These are phyloP conservation scores for Favolaschia claudopus DNA, from an alignment of 768 basidiomycete species.

Conservation along the genomic window DNA sequence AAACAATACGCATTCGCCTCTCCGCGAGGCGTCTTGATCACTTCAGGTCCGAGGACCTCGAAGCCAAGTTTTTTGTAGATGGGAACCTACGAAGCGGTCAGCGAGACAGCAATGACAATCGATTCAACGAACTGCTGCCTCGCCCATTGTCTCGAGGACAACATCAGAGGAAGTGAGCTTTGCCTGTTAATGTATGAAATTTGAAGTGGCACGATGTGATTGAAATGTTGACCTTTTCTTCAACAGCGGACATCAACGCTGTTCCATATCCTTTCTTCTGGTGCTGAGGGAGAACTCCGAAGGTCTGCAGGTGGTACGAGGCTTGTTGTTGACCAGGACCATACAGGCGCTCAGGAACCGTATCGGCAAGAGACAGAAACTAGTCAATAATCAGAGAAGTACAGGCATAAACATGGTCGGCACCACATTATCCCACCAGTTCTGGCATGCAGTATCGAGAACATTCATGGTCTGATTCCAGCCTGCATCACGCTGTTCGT, in stretches of 20 bases:
- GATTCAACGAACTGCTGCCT: background rate
- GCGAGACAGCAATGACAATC: background rate
- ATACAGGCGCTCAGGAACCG: conserved; percentile 24
- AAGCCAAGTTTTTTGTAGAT: background rate
- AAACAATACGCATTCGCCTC: background rate
- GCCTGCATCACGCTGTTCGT: conserved; percentile 37
- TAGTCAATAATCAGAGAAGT: conserved; percentile 1
- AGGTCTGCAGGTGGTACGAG: conserved; percentile 38
- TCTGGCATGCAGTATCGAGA: conserved; percentile 21
- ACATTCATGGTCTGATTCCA: conserved; percentile 35
- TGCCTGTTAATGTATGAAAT: background rate
- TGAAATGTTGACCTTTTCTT: conserved; percentile 28
- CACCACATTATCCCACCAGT: conserved; percentile 36
- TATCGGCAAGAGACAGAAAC: conserved; percentile 32
- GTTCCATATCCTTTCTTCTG: conserved; percentile 42
- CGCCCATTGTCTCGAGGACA: background rate
- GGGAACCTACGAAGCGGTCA: background rate
- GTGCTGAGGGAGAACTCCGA: conserved; percentile 37
- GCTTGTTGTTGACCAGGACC: conserved; percentile 30
- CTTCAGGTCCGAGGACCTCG: background rate
- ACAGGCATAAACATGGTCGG: conserved; percentile 30
- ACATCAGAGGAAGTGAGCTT: conserved; percentile 1
- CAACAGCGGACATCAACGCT: conserved; percentile 32
- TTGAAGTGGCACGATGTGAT: background rate
- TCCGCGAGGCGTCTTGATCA: background rate